Percentiles rank a stretch among this genome's conserved stretches.
Evolutionary conservation across 2,329 filamentous ascomycete species (phyloP).

Genomic region (Aureobasidium sp.): DNA sequence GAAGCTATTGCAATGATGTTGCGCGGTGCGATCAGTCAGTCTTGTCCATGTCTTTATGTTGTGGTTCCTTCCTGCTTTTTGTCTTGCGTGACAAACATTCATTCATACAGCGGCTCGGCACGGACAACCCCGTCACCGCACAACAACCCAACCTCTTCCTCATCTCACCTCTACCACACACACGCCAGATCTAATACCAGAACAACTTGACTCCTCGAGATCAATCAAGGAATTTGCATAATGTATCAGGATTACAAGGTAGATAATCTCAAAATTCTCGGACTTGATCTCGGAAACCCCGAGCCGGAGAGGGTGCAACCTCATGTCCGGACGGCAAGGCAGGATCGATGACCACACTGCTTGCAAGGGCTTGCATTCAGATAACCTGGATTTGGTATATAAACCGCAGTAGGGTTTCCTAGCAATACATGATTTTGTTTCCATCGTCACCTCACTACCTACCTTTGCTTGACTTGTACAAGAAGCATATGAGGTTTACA

Average conservation of each 20-base stretch:
- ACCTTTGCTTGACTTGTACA: neutral
- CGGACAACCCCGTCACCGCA: neutral
- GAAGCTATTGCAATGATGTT: neutral
- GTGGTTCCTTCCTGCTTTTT: neutral
- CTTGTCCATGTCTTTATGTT: neutral
- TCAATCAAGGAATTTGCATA: neutral
- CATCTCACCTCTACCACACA: neutral
- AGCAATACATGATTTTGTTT: neutral
- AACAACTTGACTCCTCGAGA: neutral
- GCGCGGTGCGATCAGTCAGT: neutral
- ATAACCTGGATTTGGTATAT: neutral
- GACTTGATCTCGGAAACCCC: neutral
- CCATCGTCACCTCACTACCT: neutral
- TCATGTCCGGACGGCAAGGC: neutral
- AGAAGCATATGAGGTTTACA: neutral
- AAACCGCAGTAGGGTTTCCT: neutral
- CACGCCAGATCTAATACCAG: neutral
- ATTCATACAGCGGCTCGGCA: neutral
- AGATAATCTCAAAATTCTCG: neutral
- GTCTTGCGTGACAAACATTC: neutral
- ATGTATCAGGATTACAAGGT: neutral
- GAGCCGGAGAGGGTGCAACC: constrained; percentile 5
- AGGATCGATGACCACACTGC: constrained; percentile 12
- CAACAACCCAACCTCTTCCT: neutral
- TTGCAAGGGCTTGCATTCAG: neutral